Conservation (phyloP, 2,329 filamentous ascomycete species). For the Endoconidiophora polonica region DNA sequence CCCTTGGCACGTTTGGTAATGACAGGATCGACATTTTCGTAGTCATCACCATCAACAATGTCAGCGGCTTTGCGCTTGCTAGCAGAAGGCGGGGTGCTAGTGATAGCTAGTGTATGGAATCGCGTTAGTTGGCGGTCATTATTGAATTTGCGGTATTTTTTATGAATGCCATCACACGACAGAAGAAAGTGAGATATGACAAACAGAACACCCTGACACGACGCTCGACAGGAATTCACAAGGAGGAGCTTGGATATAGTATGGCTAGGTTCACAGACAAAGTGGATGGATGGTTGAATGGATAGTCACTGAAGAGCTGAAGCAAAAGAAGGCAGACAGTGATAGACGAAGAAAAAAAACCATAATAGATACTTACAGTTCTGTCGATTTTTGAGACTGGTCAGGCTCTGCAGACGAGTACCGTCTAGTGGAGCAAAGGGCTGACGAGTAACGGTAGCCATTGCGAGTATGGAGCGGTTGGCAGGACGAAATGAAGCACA, state of each 20-base stretch:
- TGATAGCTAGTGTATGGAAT: neutral
- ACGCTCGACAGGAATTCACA: too few relatives aligned
- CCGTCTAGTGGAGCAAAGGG: slow-evolving; percentile 60
- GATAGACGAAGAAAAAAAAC: too few relatives aligned
- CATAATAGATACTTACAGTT: slow-evolving; percentile 36
- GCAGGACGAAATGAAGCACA: neutral
- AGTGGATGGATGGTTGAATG: too few relatives aligned
- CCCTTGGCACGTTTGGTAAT: slow-evolving; percentile 43
- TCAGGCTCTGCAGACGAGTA: slow-evolving; percentile 52
- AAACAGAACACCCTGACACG: neutral
- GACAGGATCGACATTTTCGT: slow-evolving; percentile 44
- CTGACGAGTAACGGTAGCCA: slow-evolving; percentile 46
- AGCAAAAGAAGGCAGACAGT: too few relatives aligned
- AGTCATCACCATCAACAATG: slow-evolving; percentile 31
- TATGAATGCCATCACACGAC: neutral
- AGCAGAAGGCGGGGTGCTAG: slow-evolving; percentile 20
- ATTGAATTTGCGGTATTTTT: neutral
- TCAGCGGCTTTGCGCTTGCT: slow-evolving; percentile 42
- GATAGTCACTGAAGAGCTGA: too few relatives aligned
- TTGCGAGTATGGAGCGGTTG: slow-evolving; percentile 18
- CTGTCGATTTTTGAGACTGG: slow-evolving; percentile 63
- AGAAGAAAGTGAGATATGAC: neutral
- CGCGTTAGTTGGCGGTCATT: slow-evolving; percentile 10
- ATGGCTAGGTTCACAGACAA: too few relatives aligned
- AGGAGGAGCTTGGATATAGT: too few relatives aligned